These are phyloP conservation scores for Ustilago tritici DNA, from an alignment of 1,284 basidiomycete genomes.

Conservation along the genomic window DNA sequence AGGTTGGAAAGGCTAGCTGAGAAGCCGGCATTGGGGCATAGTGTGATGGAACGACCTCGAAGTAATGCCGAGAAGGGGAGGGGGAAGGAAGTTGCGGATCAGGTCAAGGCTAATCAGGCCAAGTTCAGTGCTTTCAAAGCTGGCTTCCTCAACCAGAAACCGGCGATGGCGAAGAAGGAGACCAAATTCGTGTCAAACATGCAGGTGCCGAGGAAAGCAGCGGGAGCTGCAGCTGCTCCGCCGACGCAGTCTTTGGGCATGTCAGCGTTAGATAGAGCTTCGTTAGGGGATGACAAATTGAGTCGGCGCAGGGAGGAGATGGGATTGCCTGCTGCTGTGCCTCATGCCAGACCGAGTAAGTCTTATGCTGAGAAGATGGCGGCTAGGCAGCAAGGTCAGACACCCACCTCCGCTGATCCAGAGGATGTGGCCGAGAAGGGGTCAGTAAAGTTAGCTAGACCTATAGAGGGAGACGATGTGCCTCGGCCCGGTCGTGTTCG, in stretches of 20 bases:
- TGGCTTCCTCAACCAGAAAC: slow-evolving; percentile 56
- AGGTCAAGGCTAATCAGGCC: slow-evolving; percentile 20
- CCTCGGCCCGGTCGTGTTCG: slow-evolving; percentile 48
- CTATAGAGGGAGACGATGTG: slow-evolving; percentile 35
- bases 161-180: background rate
- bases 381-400: slow-evolving; percentile 24
- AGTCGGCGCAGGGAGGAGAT: slow-evolving; percentile 32
- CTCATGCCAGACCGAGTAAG: slow-evolving; percentile 66
- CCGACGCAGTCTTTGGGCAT: slow-evolving; percentile 59
- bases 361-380: slow-evolving; percentile 63
- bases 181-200: slow-evolving; percentile 31
- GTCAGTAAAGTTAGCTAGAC: slow-evolving; percentile 35
- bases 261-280: slow-evolving; percentile 61
- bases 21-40: slow-evolving; percentile 42
- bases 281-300: slow-evolving; percentile 51
- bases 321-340: slow-evolving; percentile 61
- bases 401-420: background rate
- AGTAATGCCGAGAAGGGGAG: slow-evolving; percentile 7
- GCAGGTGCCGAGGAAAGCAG: slow-evolving; percentile 9
- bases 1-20: slow-evolving; percentile 20
- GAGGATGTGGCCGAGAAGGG: slow-evolving; percentile 10
- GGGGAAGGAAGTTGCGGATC: background rate
- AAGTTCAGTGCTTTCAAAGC: slow-evolving; percentile 61
- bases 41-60: slow-evolving; percentile 35
- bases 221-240: slow-evolving; percentile 3